Evolutionary conservation across 352 stramenopile species (phyloP), one percentile per base, ranked within the genome.

Genomic region (Globisporangium cylindrosporum): DNA sequence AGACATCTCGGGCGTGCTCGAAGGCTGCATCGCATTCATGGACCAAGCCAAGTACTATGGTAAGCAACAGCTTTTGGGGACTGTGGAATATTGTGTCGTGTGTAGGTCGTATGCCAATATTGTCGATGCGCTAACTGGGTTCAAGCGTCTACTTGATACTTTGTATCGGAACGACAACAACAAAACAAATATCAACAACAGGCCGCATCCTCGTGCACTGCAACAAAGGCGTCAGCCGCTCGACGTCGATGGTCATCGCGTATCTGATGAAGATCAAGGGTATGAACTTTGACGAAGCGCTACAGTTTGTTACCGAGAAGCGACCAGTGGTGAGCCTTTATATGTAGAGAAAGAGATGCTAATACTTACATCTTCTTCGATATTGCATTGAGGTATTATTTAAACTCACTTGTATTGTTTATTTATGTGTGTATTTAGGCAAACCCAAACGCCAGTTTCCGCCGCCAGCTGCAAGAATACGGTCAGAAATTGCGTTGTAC

Each of bases 41-140:
- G 90, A 96, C 18, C 86, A 94, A 74, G 90, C 88, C 67, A 91
- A 94, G 64, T 95, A 90, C 77, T 93, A 98, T 88, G 92, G 91
- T 92, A 86, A 72, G 72, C 32, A 56, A n/a, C 41, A n/a, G 20
- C 32, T 25, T 54, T 20, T 24, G 7, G 15, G 41, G 5, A 32
- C 29, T 54, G 34, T 55, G 20, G 54, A 25, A 36, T 36, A 4
- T 15, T 58, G 22, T 62, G 56, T 32, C 29, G n/a, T 29, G 7
- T 64, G 15, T n/a, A 22, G 1, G 3, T 56, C 29, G 7, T 18
- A 46, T 46, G 38, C 12, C 38, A 46, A 4, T n/a, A 6, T 1
- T n/a, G 12, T 38, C 15, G 15, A 2, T 43, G 53, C 74, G 64
- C 72, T 89, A 70, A 88, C 70, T 56, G 62, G 68, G 56, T 56